A percentile compares a stretch with the other conserved stretches of the same genome.
These are phyloP conservation scores for Sporothrix sp. DNA, from an alignment of 2,329 filamentous ascomycete species.

Conservation along the genomic window DNA sequence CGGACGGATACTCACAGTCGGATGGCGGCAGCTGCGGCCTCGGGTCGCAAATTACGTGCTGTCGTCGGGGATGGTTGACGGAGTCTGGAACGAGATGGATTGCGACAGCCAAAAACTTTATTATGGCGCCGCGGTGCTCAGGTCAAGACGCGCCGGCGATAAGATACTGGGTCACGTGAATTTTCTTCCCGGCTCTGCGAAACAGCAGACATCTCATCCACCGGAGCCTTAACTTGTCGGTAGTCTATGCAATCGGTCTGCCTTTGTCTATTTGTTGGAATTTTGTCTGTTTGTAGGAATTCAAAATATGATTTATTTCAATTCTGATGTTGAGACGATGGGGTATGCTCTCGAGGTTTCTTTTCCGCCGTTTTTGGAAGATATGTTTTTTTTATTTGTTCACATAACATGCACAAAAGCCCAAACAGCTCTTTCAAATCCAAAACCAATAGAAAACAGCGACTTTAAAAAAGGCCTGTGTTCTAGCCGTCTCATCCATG, in stretches of 20 bases:
- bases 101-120: slow-evolving; percentile 13
- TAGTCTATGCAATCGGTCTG: no score
- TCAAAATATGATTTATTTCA: neutral
- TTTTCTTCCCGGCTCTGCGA: no score
- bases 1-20: neutral
- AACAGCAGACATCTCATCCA: no score
- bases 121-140: slow-evolving; percentile 9
- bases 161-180: slow-evolving; percentile 13
- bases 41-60: neutral
- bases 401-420: neutral
- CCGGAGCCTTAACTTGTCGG: no score
- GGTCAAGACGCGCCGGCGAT: slow-evolving; percentile 8
- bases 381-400: no score
- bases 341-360: no score
- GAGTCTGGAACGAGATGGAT: slow-evolving; percentile 6
- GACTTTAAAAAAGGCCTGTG: no score
- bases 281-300: neutral
- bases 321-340: neutral
- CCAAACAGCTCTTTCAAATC: neutral
- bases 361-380: neutral
- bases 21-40: neutral
- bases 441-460: neutral
- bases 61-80: slow-evolving; percentile 6
- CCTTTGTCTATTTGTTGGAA: neutral
- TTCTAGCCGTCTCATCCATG: no score